These are phyloP conservation scores for Platanus orientalis DNA, from an alignment of 164 flowering plant genomes.

Conservation along the genomic window DNA sequence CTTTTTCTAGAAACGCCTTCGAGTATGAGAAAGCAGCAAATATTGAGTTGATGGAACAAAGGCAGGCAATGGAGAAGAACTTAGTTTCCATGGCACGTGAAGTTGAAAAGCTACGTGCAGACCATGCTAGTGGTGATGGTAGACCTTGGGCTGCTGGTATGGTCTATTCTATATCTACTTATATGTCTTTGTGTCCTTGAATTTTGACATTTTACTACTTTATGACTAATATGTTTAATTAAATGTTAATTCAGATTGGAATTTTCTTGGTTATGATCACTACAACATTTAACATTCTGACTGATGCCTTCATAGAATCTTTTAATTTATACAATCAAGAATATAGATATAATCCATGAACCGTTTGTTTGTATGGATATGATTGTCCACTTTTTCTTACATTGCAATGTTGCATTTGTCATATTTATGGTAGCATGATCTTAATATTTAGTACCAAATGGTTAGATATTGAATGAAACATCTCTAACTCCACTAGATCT, in stretches of 20 bases:
- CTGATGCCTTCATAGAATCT: too few relatives aligned
- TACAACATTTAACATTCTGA: too few relatives aligned
- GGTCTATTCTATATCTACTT: background rate
- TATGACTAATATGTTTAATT: too few relatives aligned
- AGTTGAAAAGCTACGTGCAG: too few relatives aligned
- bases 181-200: too few relatives aligned
- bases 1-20: slow-evolving; percentile 51
- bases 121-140: slow-evolving; percentile 48
- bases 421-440: too few relatives aligned
- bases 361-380: background rate
- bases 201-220: too few relatives aligned
- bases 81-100: too few relatives aligned
- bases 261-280: too few relatives aligned
- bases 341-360: background rate
- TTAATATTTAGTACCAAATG: background rate
- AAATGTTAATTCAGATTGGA: too few relatives aligned
- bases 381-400: background rate
- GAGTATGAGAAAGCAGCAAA: slow-evolving; percentile 88
- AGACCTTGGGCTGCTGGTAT: slow-evolving; percentile 79
- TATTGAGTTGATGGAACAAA: slow-evolving; percentile 76
- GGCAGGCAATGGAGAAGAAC: slow-evolving; percentile 87
- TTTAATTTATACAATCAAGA: too few relatives aligned
- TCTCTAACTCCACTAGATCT: background rate
- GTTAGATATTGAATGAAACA: background rate
- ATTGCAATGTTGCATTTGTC: too few relatives aligned